phyloP scores from a whole-genome alignment of 331 rosid genomes.

The Prunus yedoensis region DNA sequence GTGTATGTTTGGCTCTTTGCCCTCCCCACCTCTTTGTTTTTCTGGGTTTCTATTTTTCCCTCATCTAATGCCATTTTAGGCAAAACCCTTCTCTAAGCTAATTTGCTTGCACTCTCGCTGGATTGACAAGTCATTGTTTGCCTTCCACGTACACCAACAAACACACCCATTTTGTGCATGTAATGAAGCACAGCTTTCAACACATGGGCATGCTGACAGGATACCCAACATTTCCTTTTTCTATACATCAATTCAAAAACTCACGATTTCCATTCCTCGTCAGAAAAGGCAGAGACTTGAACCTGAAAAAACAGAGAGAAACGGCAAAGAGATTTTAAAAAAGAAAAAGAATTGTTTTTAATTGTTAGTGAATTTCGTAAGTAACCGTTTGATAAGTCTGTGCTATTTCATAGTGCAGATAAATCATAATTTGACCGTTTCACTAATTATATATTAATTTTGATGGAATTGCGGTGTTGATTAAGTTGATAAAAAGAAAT shows the following conservation, averaged over 20 bases:
- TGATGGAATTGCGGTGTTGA: neutral
- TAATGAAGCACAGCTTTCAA: neutral
- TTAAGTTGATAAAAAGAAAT: neutral
- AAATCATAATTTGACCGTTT: no score
- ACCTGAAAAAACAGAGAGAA: no score
- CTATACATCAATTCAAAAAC: no score
- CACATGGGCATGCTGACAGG: neutral
- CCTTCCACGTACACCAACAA: neutral
- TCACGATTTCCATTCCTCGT: no score
- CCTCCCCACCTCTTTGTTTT: conserved; percentile 1
- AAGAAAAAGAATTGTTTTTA: no score
- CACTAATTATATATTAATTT: no score
- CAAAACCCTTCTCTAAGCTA: neutral
- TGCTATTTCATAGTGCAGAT: no score
- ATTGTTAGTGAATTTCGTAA: neutral
- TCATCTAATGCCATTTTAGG: conserved; percentile 8
- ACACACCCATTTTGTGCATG: neutral
- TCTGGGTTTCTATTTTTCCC: conserved; percentile 9
- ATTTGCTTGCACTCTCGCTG: neutral
- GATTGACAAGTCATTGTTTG: conserved; percentile 6
- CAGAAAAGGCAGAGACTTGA: no score
- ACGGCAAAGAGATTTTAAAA: no score
- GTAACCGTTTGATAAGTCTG: neutral
- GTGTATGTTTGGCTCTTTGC: conserved; percentile 11
- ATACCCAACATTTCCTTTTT: neutral